phyloP scores from a whole-genome alignment of 805 yeast species.

The Nakazawaea pomicola region DNA sequence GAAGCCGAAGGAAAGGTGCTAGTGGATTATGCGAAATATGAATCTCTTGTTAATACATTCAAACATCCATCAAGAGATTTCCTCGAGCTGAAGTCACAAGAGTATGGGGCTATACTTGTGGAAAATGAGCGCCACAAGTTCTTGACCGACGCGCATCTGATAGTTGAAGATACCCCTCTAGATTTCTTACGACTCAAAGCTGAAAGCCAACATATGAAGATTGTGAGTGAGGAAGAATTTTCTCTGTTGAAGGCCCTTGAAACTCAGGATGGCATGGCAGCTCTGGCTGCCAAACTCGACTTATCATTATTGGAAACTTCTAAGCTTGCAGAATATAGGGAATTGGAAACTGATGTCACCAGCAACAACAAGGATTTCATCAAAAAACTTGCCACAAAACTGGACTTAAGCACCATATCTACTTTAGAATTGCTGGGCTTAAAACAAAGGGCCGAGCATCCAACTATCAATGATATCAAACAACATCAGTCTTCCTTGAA shows the following conservation, averaged over 20 bases:
- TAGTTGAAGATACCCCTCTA: background rate
- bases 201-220: background rate
- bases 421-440: background rate
- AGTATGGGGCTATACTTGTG: background rate
- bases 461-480: conserved; percentile 8
- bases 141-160: background rate
- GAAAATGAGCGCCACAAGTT: background rate
- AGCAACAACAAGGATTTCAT: background rate
- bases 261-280: background rate
- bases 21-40: background rate
- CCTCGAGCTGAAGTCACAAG: conserved; percentile 10
- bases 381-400: background rate
- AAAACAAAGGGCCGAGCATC: conserved; percentile 10
- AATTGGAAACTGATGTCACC: background rate
- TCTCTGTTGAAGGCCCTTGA: background rate
- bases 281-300: background rate
- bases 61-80: conserved; percentile 14
- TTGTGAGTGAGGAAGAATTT: background rate
- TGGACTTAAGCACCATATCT: background rate
- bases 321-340: background rate
- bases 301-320: background rate
- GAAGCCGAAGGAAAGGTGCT: background rate
- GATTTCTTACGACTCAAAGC: background rate
- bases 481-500: conserved; percentile 4
- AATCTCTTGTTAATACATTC: background rate